Conservation (phyloP, 1,139 yeast species). For the Debaryomyces coudertii region DNA sequence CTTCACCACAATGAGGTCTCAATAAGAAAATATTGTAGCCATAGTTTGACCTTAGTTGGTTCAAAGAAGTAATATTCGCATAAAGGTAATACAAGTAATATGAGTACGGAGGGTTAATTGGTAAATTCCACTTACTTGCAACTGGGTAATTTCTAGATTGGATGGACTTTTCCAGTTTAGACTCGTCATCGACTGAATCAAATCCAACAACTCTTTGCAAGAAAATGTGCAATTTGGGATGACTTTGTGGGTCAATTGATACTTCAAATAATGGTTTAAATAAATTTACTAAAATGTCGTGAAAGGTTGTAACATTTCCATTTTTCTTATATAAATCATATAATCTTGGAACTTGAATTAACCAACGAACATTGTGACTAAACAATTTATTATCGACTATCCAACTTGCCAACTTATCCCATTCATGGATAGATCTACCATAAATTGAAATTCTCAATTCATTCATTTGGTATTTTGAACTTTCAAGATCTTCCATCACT, state of each 20-base stretch:
- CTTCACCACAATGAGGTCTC: conserved; percentile 98
- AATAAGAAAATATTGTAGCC: conserved; percentile 87
- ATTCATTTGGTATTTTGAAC: conserved; percentile 94
- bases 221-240: conserved; percentile 87
- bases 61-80: conserved; percentile 83
- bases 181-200: conserved; percentile 98
- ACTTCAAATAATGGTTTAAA: conserved; percentile 94
- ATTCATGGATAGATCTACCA: conserved; percentile 86
- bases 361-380: conserved; percentile 96
- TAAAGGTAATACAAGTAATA: conserved; percentile 88
- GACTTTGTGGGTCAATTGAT: conserved; percentile 75
- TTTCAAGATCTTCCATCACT: conserved; percentile 90
- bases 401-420: conserved; percentile 97
- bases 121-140: conserved; percentile 77
- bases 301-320: conserved; percentile 70
- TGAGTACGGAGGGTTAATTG: conserved; percentile 94
- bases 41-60: conserved; percentile 73
- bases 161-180: conserved; percentile 81
- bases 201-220: conserved; percentile 95
- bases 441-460: conserved; percentile 94
- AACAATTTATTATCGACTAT: conserved; percentile 88
- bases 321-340: conserved; percentile 86
- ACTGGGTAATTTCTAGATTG: conserved; percentile 76
- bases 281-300: conserved; percentile 73
- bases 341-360: conserved; percentile 90